phyloP scores from a whole-genome alignment of 805 yeast species.

The Ogataea polymorpha region DNA sequence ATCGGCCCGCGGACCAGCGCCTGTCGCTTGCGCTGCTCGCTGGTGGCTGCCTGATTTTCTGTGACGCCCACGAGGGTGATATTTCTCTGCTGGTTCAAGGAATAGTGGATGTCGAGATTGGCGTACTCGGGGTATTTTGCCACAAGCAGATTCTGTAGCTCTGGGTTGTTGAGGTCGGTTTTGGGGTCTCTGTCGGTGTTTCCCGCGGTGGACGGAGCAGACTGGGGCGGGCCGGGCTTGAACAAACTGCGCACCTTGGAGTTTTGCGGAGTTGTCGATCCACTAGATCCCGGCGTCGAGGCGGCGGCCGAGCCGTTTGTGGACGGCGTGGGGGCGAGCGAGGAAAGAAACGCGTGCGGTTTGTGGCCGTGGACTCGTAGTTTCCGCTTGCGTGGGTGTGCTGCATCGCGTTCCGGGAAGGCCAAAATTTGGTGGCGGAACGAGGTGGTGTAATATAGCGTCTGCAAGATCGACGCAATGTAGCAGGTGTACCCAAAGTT shows the following conservation, averaged over 20 bases:
- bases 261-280: constrained; percentile 6
- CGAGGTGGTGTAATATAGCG: constrained; percentile 68
- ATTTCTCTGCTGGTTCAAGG: constrained; percentile 40
- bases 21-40: constrained; percentile 73
- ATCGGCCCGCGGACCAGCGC: constrained; percentile 83
- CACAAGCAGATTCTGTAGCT: constrained; percentile 19
- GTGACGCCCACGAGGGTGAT: constrained; percentile 45
- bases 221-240: constrained; percentile 7
- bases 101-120: constrained; percentile 35
- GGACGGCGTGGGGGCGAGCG: constrained; percentile 15
- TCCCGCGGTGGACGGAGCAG: constrained; percentile 6
- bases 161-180: constrained; percentile 16
- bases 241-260: constrained; percentile 21
- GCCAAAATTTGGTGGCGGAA: constrained; percentile 59
- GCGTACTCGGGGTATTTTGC: constrained; percentile 33
- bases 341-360: constrained; percentile 36
- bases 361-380: constrained; percentile 38
- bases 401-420: constrained; percentile 40
- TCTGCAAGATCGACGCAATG: constrained; percentile 89
- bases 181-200: not conserved
- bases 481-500: constrained; percentile 92
- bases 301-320: not conserved
- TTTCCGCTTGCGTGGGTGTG: constrained; percentile 37
- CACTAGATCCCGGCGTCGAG: not conserved
- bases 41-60: constrained; percentile 41